A percentile compares a stretch with the other conserved stretches of the same genome.
Conservation (phyloP, 495 filamentous ascomycete species). For the Penicillium samsonianum region DNA sequence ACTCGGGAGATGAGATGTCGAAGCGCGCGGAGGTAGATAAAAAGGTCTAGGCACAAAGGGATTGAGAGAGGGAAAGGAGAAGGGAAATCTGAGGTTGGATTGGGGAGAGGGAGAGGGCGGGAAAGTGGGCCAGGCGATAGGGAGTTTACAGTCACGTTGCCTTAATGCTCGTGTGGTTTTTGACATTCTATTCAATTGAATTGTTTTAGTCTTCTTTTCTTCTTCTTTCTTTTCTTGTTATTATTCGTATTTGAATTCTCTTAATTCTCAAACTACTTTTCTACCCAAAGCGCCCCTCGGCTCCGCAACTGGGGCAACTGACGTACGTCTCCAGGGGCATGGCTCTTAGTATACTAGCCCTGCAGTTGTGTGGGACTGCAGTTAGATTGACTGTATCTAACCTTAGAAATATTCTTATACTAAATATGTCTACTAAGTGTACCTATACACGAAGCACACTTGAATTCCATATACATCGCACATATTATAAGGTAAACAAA, state of each 20-base stretch:
- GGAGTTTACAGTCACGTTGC: constrained; percentile 38
- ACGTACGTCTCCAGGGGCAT: too few species aligned
- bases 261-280: background rate
- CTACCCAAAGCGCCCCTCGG: background rate
- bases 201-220: background rate
- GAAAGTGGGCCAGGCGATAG: constrained; percentile 33
- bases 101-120: constrained; percentile 24
- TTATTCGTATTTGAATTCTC: background rate
- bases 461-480: too few species aligned
- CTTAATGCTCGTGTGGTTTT: background rate
- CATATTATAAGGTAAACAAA: too few species aligned
- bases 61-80: constrained; percentile 6
- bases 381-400: background rate
- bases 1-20: constrained; percentile 11
- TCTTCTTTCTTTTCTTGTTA: background rate
- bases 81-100: constrained; percentile 22
- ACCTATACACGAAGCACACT: too few species aligned
- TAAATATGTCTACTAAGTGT: too few species aligned
- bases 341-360: background rate
- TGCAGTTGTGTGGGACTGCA: background rate
- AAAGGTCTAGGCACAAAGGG: constrained; percentile 11
- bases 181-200: background rate
- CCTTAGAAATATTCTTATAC: too few species aligned
- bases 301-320: background rate
- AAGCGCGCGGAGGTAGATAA: constrained; percentile 10